phyloP scores from a whole-genome alignment of 2,329 filamentous ascomycete species.

The Colletotrichum chrysophilum region DNA sequence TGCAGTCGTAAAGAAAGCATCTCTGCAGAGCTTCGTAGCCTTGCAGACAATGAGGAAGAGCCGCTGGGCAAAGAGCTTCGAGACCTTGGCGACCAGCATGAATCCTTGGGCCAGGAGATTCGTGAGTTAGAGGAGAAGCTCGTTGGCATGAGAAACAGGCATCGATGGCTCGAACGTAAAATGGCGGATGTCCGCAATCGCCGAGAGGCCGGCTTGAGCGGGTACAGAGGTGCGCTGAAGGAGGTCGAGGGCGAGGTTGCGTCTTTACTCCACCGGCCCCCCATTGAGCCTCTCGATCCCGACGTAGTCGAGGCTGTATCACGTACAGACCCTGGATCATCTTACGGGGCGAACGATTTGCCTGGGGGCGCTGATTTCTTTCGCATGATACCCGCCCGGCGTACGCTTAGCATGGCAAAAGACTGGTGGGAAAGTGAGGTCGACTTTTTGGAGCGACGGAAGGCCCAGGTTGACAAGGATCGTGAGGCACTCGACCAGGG shows the following conservation, averaged over 20 bases:
- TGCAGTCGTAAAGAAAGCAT: constrained; percentile 55
- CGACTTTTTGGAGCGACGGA: constrained; percentile 57
- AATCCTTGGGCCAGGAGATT: constrained; percentile 66
- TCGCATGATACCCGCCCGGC: constrained; percentile 64
- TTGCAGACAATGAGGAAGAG: constrained; percentile 62
- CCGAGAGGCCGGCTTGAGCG: constrained; percentile 73
- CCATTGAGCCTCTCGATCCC: constrained; percentile 56
- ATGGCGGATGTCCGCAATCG: constrained; percentile 69
- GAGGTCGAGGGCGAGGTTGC: constrained; percentile 69
- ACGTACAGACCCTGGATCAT: background rate
- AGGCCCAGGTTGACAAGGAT: constrained; percentile 64
- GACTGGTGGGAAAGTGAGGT: constrained; percentile 74
- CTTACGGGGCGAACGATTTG: constrained; percentile 36
- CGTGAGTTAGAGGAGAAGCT: constrained; percentile 69
- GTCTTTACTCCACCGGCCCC: constrained; percentile 63
- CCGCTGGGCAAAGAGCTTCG: constrained; percentile 66
- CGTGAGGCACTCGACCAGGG: constrained; percentile 71
- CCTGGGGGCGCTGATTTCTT: constrained; percentile 54
- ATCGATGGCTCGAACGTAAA: constrained; percentile 62
- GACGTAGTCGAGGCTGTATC: constrained; percentile 1
- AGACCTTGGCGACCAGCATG: constrained; percentile 61
- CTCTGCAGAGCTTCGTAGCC: constrained; percentile 53
- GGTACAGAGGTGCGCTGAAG: constrained; percentile 70
- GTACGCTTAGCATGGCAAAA: constrained; percentile 73
- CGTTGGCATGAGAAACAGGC: constrained; percentile 62